Evolutionary conservation across 179 eudicot species (phyloP), one percentile per base, ranked within the genome.

Genomic region (Silene coronaria): DNA sequence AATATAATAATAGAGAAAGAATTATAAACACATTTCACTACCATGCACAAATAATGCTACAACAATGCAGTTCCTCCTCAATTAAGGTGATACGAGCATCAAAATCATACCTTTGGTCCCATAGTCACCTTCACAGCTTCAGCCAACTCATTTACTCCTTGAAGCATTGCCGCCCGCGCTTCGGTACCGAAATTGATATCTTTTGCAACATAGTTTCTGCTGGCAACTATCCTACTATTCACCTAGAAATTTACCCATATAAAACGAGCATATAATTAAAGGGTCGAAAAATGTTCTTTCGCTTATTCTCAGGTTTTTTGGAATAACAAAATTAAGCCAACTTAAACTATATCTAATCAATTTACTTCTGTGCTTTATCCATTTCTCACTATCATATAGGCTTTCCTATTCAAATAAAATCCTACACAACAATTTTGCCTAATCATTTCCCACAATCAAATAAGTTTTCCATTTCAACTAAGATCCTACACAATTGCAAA

Each of bases 91-190:
- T 21, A 58, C 8, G 42, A 57, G 62, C 51, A 11, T 38, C 24
- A 78, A 26, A 9, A 30, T 58, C 66, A 79, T 85, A 93, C 99
- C 97, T 89, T 88, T 16, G 99, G 97, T 67, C 99, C 99, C 99
- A 96, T 95, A 30, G 99, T 96, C 83, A 96, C 93, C 81, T 93
- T 96, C 19, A 96, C 99, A 76, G 97, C 97, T 73, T 92, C 99
- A 8, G 99, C 97, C 74, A 96, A 91, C 84, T 91, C 97, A 82
- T 96, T 90, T 73, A 93, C 99, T 64, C 99, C 99, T 70, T 85
- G 88, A 9, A 96, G 84, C 97, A 96, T 88, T 0, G 92, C 92
- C 6, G 88, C 90, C 62, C 97, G 88, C 80, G 97, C 99, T 62
- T 72, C 85, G 23, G 57, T 70, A 14, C 99, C 99, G 27, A 89